Percentiles rank a stretch among this genome's conserved stretches.
These are phyloP conservation scores for Meredithiella fracta DNA, from an alignment of 2,329 filamentous ascomycete species.

Conservation along the genomic window DNA sequence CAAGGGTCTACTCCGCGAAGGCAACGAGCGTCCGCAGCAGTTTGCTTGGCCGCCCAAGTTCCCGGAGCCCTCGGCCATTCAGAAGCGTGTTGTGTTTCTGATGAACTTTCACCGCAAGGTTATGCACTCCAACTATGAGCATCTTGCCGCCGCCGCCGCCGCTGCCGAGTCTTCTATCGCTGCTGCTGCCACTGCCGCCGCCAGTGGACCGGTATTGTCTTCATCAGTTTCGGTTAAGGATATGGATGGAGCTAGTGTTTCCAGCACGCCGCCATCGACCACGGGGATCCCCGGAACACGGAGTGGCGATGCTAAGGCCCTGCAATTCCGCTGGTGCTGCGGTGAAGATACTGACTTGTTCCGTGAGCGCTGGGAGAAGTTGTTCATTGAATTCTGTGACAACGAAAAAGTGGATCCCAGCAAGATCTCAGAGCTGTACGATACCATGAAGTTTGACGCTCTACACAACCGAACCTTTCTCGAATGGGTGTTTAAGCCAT, in stretches of 20 bases:
- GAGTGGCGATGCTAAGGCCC: conserved; percentile 9
- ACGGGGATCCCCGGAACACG: not conserved
- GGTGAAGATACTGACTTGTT: conserved; percentile 91
- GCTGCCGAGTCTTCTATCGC: no score
- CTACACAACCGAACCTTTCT: conserved; percentile 91
- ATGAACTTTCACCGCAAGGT: conserved; percentile 96
- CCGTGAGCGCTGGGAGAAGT: conserved; percentile 93
- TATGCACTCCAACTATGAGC: conserved; percentile 86
- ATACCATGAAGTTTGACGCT: conserved; percentile 99
- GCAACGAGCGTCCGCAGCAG: conserved; percentile 82
- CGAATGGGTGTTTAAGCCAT: conserved; percentile 92
- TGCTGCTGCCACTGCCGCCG: not conserved
- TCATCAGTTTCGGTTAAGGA: conserved; percentile 5
- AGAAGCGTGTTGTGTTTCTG: conserved; percentile 77
- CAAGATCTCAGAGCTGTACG: conserved; percentile 96
- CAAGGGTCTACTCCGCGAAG: conserved; percentile 77
- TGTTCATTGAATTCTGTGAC: conserved; percentile 92
- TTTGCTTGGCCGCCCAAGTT: conserved; percentile 97
- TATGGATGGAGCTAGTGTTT: conserved; percentile 24
- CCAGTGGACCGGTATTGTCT: not conserved
- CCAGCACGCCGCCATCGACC: conserved; percentile 9
- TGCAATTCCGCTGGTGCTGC: conserved; percentile 61
- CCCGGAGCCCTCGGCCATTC: conserved; percentile 84
- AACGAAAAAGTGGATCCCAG: conserved; percentile 96
- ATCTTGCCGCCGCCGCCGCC: conserved; percentile 39